Evolutionary conservation across 495 filamentous ascomycete species (phyloP).

Genomic region (Trichoderma orchidacearum): DNA sequence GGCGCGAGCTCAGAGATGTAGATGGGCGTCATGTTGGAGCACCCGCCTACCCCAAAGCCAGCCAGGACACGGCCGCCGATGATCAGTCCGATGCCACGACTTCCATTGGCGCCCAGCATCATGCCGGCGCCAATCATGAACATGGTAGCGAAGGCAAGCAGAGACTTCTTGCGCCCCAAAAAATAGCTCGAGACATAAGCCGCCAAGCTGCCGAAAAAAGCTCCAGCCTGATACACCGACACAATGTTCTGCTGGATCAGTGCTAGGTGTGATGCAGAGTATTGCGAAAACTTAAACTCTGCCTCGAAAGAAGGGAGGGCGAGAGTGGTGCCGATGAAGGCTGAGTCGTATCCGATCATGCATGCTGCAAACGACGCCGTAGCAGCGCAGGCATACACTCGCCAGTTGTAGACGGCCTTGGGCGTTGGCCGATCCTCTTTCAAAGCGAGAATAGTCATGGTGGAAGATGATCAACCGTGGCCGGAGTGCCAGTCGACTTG

Average conservation of each 20-base stretch:
- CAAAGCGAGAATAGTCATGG: constrained; percentile 44
- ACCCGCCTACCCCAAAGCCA: constrained; percentile 37
- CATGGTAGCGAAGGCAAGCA: constrained; percentile 36
- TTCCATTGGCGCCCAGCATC: constrained; percentile 43
- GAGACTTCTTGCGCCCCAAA: constrained; percentile 40
- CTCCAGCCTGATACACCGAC: constrained; percentile 53
- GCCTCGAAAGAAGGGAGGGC: constrained; percentile 43
- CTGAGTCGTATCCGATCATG: constrained; percentile 59
- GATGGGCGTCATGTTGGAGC: constrained; percentile 39
- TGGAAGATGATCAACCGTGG: constrained; percentile 6
- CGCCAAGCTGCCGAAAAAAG: constrained; percentile 52
- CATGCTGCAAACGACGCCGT: constrained; percentile 56
- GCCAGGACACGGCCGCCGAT: constrained; percentile 41
- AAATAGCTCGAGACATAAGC: constrained; percentile 45
- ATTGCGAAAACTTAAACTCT: constrained; percentile 41
- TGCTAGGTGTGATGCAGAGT: constrained; percentile 21
- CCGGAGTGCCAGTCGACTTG: not conserved
- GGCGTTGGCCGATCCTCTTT: constrained; percentile 55
- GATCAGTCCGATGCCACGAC: constrained; percentile 46
- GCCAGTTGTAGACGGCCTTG: constrained; percentile 60
- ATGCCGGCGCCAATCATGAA: constrained; percentile 54
- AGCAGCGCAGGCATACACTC: constrained; percentile 46
- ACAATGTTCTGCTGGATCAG: constrained; percentile 54
- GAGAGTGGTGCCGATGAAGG: constrained; percentile 59
- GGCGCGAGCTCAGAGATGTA: constrained; percentile 45